These are phyloP conservation scores for Tylopilus sp. DNA, from an alignment of 768 basidiomycete genomes.

Conservation along the genomic window DNA sequence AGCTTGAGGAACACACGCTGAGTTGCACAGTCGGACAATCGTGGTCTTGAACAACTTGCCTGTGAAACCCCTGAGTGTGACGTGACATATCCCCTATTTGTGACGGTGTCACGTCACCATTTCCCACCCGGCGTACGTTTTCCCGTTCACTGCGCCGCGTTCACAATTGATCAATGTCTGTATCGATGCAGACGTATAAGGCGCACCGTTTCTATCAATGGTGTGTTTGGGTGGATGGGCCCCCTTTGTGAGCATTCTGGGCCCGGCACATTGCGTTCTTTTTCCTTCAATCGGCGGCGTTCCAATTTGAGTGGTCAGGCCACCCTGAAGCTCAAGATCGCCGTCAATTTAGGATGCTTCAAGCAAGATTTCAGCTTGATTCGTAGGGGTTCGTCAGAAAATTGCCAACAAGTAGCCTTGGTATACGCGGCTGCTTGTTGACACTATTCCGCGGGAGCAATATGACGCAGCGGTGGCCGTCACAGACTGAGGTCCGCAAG, in stretches of 20 bases:
- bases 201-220: constrained; percentile 3
- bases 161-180: background rate
- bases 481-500: constrained; percentile 17
- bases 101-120: constrained; percentile 22
- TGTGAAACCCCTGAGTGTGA: constrained; percentile 23
- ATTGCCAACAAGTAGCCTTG: background rate
- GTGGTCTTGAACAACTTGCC: constrained; percentile 32
- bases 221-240: background rate
- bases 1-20: constrained; percentile 28
- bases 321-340: background rate
- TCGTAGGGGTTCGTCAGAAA: background rate
- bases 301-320: constrained; percentile 12
- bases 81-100: constrained; percentile 28
- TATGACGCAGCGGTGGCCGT: constrained; percentile 12
- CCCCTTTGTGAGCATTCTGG: background rate
- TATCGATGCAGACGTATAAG: background rate
- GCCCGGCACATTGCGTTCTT: background rate
- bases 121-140: constrained; percentile 13
- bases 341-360: background rate
- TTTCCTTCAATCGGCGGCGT: constrained; percentile 6
- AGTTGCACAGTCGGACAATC: constrained; percentile 23
- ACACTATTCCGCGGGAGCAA: constrained; percentile 16
- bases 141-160: background rate
- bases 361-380: constrained; percentile 5
- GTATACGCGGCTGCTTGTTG: background rate